Evolutionary conservation across 495 filamentous ascomycete species (phyloP).

Genomic region (Rhypophila decipiens): DNA sequence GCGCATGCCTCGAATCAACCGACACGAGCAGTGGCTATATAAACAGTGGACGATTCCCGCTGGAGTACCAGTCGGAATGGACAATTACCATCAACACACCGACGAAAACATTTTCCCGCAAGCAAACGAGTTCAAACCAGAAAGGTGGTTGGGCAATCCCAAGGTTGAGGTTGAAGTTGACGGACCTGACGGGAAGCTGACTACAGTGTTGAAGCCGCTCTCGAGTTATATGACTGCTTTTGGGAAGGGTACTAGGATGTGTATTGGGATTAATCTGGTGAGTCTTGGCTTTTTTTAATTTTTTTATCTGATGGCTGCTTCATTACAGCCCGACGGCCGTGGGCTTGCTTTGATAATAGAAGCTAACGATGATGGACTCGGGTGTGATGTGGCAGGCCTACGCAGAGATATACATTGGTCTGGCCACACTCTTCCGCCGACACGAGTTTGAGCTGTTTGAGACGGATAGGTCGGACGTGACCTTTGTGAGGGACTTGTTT

Average conservation of each 20-base stretch:
- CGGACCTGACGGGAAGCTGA: neutral
- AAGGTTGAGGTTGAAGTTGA: too few species aligned
- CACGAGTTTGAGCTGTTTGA: neutral
- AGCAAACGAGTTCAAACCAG: neutral
- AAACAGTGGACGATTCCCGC: neutral
- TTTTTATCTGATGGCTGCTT: too few species aligned
- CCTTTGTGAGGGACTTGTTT: too few species aligned
- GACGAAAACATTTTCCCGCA: neutral
- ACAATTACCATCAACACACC: neutral
- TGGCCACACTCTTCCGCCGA: neutral
- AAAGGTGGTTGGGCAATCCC: neutral
- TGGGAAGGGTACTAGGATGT: neutral
- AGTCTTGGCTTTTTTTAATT: too few species aligned
- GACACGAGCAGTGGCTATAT: neutral
- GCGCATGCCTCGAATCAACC: neutral
- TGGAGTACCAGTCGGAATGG: neutral
- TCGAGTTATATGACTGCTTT: neutral
- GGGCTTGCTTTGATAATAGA: too few species aligned
- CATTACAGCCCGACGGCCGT: too few species aligned
- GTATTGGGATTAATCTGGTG: neutral
- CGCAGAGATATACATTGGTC: neutral
- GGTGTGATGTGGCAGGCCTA: too few species aligned
- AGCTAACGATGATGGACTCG: too few species aligned
- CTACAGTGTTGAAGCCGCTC: too few species aligned
- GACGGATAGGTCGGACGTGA: neutral